phyloP scores from a whole-genome alignment of 2,329 filamentous ascomycete genomes.

The Neodidymelliopsis sp. region DNA sequence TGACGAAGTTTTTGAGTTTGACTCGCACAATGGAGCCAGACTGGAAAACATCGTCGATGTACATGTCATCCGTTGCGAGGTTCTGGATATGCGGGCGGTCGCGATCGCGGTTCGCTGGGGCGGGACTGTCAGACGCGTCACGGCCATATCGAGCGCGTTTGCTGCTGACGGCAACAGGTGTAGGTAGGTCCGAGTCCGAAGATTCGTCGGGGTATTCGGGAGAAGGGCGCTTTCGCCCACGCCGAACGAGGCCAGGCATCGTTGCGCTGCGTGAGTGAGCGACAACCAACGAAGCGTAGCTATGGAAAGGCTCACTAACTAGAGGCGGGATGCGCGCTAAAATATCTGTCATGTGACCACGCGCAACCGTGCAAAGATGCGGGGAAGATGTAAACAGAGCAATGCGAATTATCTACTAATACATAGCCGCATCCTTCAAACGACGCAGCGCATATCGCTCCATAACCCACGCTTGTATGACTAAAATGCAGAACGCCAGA shows the following conservation, averaged over 20 bases:
- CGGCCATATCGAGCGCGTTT: constrained; percentile 43
- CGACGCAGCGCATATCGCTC: neutral
- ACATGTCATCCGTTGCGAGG: constrained; percentile 16
- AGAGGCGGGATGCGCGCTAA: constrained; percentile 1
- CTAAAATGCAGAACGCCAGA: constrained; percentile 13
- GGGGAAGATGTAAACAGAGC: constrained; percentile 1
- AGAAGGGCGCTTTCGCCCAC: constrained; percentile 34
- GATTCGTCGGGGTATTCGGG: constrained; percentile 28
- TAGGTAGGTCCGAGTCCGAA: constrained; percentile 28
- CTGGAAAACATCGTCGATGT: constrained; percentile 47
- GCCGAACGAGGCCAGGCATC: constrained; percentile 39
- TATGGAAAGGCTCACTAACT: neutral
- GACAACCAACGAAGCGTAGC: neutral
- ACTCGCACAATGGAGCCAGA: constrained; percentile 91
- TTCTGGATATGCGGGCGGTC: constrained; percentile 24
- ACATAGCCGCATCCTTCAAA: neutral
- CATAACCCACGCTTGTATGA: neutral
- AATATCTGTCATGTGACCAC: constrained; percentile 21
- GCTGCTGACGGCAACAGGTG: constrained; percentile 30
- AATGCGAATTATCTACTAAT: no score
- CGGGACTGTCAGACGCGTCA: constrained; percentile 39
- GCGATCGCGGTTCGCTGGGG: constrained; percentile 8
- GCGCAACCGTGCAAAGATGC: constrained; percentile 14
- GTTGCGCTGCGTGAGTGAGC: constrained; percentile 8
- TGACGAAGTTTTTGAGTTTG: constrained; percentile 87